Evolutionary conservation across 495 filamentous ascomycete species (phyloP).

Genomic region (Venustampulla echinocandica): DNA sequence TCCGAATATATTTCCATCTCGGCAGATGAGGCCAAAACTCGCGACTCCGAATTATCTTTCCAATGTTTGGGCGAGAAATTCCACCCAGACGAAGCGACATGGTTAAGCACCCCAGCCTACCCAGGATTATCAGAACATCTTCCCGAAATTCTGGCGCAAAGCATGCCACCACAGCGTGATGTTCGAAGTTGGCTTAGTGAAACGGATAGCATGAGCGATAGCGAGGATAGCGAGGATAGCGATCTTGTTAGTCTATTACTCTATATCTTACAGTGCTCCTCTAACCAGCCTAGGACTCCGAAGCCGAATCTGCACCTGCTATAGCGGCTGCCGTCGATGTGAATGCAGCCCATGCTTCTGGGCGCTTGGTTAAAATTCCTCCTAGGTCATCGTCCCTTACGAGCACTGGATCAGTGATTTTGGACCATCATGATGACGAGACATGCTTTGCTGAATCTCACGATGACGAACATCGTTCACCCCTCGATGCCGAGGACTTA

Average conservation of each 20-base stretch:
- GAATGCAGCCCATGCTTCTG: background rate
- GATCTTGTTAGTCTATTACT: background rate
- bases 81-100: conserved; percentile 5
- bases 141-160: background rate
- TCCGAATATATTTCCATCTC: background rate
- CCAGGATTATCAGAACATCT: background rate
- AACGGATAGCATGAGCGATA: conserved; percentile 1
- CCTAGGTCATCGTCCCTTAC: conserved; percentile 8
- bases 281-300: conserved; percentile 6
- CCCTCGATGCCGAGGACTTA: background rate
- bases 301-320: conserved; percentile 10
- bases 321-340: conserved; percentile 13
- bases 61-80: conserved; percentile 10
- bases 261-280: background rate
- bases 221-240: conserved; percentile 3
- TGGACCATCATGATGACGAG: background rate
- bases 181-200: conserved; percentile 14
- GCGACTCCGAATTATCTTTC: conserved; percentile 14
- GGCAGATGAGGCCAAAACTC: background rate
- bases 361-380: conserved; percentile 6
- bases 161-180: background rate
- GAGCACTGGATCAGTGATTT: background rate
- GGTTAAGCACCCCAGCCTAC: background rate
- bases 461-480: background rate
- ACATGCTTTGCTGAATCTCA: background rate